Evolutionary conservation across 176 grass and related monocot species (phyloP).

Genomic region (Poa annua): DNA sequence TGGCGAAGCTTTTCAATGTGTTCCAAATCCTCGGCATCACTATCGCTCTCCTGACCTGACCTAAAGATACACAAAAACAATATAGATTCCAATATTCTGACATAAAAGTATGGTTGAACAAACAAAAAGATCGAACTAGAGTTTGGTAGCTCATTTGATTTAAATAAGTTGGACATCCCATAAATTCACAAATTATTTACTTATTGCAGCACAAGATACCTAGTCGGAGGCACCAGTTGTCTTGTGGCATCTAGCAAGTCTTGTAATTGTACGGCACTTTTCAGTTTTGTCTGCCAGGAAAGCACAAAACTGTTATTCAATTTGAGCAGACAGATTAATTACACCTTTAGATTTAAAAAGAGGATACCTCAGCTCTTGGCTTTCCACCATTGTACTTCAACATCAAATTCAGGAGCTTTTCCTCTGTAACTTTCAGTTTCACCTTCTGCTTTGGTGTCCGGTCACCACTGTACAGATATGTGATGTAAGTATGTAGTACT

Average conservation of each 20-base stretch:
- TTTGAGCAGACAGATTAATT: conserved; percentile 25
- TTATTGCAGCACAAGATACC: conserved; percentile 58
- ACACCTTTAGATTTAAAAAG: conserved; percentile 21
- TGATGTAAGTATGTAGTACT: conserved; percentile 42
- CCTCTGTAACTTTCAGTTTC: conserved; percentile 97
- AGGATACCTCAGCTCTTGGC: conserved; percentile 81
- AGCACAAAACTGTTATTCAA: conserved; percentile 24
- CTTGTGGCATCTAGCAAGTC: conserved; percentile 98
- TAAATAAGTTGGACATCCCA: background rate
- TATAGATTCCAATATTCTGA: conserved; percentile 30
- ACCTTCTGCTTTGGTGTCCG: conserved; percentile 99
- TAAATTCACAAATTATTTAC: conserved; percentile 31
- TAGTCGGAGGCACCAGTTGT: conserved; percentile 87
- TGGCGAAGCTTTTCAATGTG: conserved; percentile 98
- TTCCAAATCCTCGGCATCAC: conserved; percentile 92
- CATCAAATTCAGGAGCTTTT: conserved; percentile 99
- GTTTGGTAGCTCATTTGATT: conserved; percentile 2
- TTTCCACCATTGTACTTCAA: conserved; percentile 98
- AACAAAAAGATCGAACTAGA: conserved; percentile 29
- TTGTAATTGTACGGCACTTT: conserved; percentile 97
- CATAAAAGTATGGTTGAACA: conserved; percentile 11
- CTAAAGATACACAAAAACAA: conserved; percentile 51
- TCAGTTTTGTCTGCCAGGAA: conserved; percentile 91
- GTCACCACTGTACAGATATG: conserved; percentile 71
- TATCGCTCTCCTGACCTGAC: conserved; percentile 94